Percentiles rank a stretch among this genome's conserved stretches.
These are phyloP conservation scores for Haberlea rhodopensis DNA, from an alignment of 257 asterid genomes.

Conservation along the genomic window DNA sequence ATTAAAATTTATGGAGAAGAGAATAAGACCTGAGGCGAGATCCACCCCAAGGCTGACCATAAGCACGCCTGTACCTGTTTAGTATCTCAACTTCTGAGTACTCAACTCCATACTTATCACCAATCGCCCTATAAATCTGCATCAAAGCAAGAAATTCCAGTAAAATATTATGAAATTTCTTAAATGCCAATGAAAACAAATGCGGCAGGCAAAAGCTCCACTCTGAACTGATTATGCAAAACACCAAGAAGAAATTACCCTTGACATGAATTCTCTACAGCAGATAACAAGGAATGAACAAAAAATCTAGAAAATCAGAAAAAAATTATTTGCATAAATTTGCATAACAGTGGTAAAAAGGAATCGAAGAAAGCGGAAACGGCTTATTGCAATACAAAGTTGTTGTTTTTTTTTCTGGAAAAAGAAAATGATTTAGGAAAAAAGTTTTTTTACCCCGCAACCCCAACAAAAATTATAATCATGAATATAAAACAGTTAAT, in stretches of 20 bases:
- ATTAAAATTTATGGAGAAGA: neutral
- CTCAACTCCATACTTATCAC: constrained; percentile 90
- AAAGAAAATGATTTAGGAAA: neutral
- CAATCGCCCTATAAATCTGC: constrained; percentile 85
- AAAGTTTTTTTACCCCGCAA: neutral
- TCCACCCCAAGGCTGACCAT: constrained; percentile 94
- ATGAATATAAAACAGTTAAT: neutral
- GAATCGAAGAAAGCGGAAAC: neutral
- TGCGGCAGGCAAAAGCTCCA: neutral
- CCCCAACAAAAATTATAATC: neutral
- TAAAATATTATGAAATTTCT: neutral
- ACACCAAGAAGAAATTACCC: neutral
- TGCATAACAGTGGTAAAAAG: neutral
- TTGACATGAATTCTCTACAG: neutral
- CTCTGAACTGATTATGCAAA: neutral
- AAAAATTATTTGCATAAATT: neutral
- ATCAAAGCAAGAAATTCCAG: constrained; percentile 15
- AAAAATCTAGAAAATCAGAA: neutral
- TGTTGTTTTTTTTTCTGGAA: too few species aligned
- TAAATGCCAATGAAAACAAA: neutral
- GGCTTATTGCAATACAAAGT: neutral
- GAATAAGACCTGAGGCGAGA: constrained; percentile 82
- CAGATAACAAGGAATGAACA: neutral
- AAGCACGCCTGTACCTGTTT: constrained; percentile 82
- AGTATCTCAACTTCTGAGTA: constrained; percentile 85